Base-by-base conservation (phyloP, 805 yeast species). In the Starmerella vaccinii region DNA sequence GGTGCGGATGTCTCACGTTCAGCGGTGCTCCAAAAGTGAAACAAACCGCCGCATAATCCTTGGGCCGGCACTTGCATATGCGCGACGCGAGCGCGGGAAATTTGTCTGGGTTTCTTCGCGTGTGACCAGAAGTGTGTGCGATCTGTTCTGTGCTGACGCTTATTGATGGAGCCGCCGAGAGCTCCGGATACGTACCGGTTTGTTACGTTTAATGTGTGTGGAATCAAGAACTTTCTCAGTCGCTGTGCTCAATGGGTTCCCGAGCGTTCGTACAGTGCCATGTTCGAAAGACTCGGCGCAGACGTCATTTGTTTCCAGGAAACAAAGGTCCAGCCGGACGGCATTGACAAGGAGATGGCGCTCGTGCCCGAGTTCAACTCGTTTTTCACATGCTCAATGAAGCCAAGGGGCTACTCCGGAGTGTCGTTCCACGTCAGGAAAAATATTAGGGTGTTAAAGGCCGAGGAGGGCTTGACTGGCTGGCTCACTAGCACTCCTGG, bases 391-490 rank as follows among this genome's bases (percentile, higher is more conserved):
- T 68, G 87, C 12, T 95, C 96, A 0, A 64, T 63, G 10, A 51
- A 62, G 2, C 84, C 79, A 62, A 84, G 80, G 61, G 97, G 97
- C 0, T 92, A 92, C 63, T 77, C 90, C 50, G 98, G 98, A 0
- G 97, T 90, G 1, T 95, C 89, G 0, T 76, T 90, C 2, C 90
- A 85, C 66, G 67, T 65, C 0, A 65, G 64, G 10, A 84, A 81
- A 23, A 63, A 72, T 2, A 62, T 88, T 23, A 67, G 72, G 2
- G 86, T 87, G 0, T 46, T 75, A 2, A 78, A 76, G 56, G 96
- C 89, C 0, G 97, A 92, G 62, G 95, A 90, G 65, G 98, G 98
- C 0, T 70, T 92, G 7, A 83, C 96, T 0, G 98, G 97, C 0
- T 67, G 69, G 53, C 62, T 56, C 3, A 24, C 30, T 8, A 43